Percentiles rank a stretch among this genome's conserved stretches.
Evolutionary conservation across 139 green algal species (phyloP).

Genomic region (Auxenochlorella pyrenoidosa): DNA sequence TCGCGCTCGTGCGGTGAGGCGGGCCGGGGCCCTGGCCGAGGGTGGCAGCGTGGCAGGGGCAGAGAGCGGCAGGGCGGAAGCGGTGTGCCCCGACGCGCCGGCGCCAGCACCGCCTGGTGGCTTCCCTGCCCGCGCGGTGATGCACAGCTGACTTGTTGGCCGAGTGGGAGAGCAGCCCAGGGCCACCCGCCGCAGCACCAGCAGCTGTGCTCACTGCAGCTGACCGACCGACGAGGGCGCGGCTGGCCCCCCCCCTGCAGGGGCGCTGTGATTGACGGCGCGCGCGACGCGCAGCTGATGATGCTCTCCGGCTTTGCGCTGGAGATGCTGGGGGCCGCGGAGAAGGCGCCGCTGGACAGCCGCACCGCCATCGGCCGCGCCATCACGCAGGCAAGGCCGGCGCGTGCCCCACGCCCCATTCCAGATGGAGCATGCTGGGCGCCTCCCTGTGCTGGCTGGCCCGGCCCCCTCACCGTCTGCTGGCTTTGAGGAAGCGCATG

Average conservation of each 20-base stretch:
- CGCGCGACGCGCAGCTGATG: slow-evolving; percentile 17
- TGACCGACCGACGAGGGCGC: too few species aligned
- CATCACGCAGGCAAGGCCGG: neutral
- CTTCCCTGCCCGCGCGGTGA: too few species aligned
- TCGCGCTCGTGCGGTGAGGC: neutral
- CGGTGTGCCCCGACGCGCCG: too few species aligned
- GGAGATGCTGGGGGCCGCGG: slow-evolving; percentile 23
- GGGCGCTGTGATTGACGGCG: slow-evolving; percentile 8
- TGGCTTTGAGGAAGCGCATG: neutral
- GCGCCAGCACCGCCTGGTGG: too few species aligned
- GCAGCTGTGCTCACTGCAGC: too few species aligned
- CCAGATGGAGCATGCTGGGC: too few species aligned
- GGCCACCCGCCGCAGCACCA: too few species aligned
- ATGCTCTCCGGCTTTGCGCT: slow-evolving; percentile 11
- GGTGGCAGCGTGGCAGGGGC: too few species aligned
- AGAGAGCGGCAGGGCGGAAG: neutral
- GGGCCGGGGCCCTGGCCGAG: too few species aligned
- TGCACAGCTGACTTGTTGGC: neutral
- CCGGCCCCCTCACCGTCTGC: neutral
- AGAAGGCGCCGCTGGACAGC: slow-evolving; percentile 18
- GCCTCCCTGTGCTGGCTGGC: neutral
- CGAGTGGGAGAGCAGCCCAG: too few species aligned
- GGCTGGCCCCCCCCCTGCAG: slow-evolving; percentile 4
- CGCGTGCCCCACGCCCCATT: too few species aligned
- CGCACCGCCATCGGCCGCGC: slow-evolving; percentile 28